Evolutionary conservation across 345 rosid species (phyloP).

Genomic region (Syzygium aromaticum): DNA sequence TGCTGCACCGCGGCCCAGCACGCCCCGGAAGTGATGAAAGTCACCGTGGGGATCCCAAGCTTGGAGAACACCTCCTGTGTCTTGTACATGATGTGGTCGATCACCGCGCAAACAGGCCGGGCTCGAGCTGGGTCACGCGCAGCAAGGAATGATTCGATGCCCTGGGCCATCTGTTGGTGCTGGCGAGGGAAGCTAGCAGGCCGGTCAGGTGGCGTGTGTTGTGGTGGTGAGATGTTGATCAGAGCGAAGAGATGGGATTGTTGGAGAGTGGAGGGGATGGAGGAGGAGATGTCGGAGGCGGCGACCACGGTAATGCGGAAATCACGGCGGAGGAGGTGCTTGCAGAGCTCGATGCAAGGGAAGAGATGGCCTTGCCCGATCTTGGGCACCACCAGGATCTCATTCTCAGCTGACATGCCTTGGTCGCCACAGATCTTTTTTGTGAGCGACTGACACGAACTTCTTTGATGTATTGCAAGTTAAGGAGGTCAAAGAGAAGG

Average conservation of each 20-base stretch:
- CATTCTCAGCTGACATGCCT: neutral
- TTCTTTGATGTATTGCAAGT: neutral
- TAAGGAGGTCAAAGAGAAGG: neutral
- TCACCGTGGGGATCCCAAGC: slow-evolving; percentile 20
- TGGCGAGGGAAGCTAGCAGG: neutral
- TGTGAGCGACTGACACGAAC: neutral
- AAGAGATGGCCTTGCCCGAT: slow-evolving; percentile 22
- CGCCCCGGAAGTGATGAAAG: slow-evolving; percentile 39
- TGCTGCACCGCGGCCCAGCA: slow-evolving; percentile 37
- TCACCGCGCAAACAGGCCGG: slow-evolving; percentile 23
- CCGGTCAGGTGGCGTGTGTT: neutral
- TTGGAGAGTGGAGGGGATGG: slow-evolving; percentile 14
- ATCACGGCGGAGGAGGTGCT: slow-evolving; percentile 4
- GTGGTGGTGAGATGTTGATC: slow-evolving; percentile 3
- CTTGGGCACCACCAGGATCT: slow-evolving; percentile 20
- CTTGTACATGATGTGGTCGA: slow-evolving; percentile 37
- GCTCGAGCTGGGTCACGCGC: neutral
- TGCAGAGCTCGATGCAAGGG: slow-evolving; percentile 29
- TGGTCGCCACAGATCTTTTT: neutral
- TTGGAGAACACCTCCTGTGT: slow-evolving; percentile 13
- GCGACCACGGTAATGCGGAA: slow-evolving; percentile 8
- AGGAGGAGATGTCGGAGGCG: slow-evolving; percentile 10
- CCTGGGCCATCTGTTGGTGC: slow-evolving; percentile 5
- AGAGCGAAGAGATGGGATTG: slow-evolving; percentile 2
- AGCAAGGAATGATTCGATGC: slow-evolving; percentile 13